Base-by-base conservation (phyloP, 2,329 filamentous ascomycete genomes). In the Fonsecaea pugnacius region DNA sequence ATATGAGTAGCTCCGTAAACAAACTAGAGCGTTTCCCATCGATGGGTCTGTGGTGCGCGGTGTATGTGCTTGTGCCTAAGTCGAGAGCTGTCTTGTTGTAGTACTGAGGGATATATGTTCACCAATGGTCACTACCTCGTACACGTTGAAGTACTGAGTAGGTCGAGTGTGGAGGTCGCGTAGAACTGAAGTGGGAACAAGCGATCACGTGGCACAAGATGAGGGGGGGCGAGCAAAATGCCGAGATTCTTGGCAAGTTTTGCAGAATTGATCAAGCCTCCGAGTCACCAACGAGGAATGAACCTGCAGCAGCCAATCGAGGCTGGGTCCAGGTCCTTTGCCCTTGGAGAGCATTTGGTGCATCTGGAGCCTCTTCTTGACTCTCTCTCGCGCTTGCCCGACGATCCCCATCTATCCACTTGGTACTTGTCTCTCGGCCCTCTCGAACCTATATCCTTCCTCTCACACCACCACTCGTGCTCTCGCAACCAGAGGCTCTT, bases 381-480 rank as follows among this genome's bases (percentile, higher is more conserved):
- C n/a, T 40, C 55, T 67, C 54, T 60, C 64, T 48, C 65, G 65
- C 64, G 62, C 65, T 58, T 64, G 58, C 36, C 60, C 60, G 60
- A 64, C 60, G 46, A 38, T 33, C 38, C 59, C 40, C 27, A 56
- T 58, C 53, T 30, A 55, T 56, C 59, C 52, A n/a, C 27, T 27
- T 55, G 30, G 24, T 51, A 50, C 30, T 56, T n/a, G 43, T 52
- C 48, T 27, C 36, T 59, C 18, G 57, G 69, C 63, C 56, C 51
- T 65, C 62, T 58, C 57, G 67, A 60, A 52, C 65, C 62, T 63
- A 67, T 65, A 52, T 64, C 61, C 64, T 65, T 67, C 64, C 58
- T 61, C 67, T 69, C 70, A 46, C 68, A 67, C 55, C 70, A 62
- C 51, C 68, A 61, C 58, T 64, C 35, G 32, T 48, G n/a, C 48